A percentile compares a stretch with the other conserved stretches of the same genome.
Evolutionary conservation across 108 stramenopile species (phyloP).

Genomic region (Cyclostephanos tholiformis): DNA sequence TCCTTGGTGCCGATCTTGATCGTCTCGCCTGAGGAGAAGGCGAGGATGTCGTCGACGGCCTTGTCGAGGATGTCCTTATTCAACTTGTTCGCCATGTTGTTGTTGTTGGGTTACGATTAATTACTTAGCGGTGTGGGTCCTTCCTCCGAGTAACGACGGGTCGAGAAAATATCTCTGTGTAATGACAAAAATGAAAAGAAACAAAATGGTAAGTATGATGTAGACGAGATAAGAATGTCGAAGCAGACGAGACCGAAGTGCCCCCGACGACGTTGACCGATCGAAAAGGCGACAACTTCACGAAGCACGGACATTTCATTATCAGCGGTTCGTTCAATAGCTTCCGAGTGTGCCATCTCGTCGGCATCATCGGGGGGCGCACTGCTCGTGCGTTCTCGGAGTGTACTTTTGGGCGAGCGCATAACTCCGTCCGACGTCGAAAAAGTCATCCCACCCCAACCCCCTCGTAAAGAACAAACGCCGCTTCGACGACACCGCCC

Average conservation of each 20-base stretch:
- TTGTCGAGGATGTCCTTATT: conserved; percentile 84
- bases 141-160: conserved; percentile 73
- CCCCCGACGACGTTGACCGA: too few species aligned
- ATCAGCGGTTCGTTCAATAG: too few species aligned
- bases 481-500: background rate
- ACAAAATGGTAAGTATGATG: background rate
- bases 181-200: background rate
- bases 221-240: background rate
- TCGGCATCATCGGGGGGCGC: too few species aligned
- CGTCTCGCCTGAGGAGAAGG: conserved; percentile 57
- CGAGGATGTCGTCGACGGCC: conserved; percentile 55
- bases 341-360: too few species aligned
- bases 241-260: background rate
- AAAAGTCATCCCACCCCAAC: background rate
- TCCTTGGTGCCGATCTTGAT: conserved; percentile 55
- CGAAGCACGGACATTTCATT: too few species aligned
- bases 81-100: conserved; percentile 89
- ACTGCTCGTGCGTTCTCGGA: too few species aligned
- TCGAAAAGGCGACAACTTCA: too few species aligned
- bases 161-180: conserved; percentile 53
- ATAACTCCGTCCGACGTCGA: background rate
- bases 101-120: conserved; percentile 36
- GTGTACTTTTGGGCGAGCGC: too few species aligned
- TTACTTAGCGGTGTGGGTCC: conserved; percentile 16
- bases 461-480: too few species aligned